phyloP scores from a whole-genome alignment of 2,329 filamentous ascomycete genomes.

The Fusarium keratoplasticum region DNA sequence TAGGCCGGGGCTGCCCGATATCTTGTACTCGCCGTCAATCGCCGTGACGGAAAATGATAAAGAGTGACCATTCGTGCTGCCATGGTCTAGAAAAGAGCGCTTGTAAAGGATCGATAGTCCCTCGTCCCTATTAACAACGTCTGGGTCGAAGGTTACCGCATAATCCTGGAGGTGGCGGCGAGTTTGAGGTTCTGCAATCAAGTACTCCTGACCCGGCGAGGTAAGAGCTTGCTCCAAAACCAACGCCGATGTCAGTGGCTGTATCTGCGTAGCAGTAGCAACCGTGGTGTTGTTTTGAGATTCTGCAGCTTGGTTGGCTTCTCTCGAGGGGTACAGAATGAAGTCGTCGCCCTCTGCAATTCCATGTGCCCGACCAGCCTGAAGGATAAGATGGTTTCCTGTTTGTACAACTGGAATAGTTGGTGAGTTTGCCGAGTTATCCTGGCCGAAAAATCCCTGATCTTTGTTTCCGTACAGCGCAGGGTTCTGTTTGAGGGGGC shows the following conservation, averaged over 20 bases:
- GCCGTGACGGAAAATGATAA: not conserved
- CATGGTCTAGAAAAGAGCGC: not conserved
- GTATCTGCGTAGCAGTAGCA: not conserved
- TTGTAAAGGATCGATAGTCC: not conserved
- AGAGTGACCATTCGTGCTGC: accelerated
- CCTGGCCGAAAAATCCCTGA: constrained; percentile 19
- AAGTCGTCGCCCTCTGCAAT: constrained; percentile 16
- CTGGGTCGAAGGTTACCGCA: not conserved
- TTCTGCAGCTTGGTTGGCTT: not conserved
- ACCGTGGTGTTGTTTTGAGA: not conserved
- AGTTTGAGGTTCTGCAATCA: not conserved
- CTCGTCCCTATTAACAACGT: not conserved
- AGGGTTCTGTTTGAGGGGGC: not conserved
- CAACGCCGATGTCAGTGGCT: not conserved
- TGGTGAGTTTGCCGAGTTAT: not conserved
- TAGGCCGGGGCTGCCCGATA: not conserved
- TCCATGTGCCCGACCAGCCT: constrained; percentile 19
- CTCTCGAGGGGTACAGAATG: not conserved
- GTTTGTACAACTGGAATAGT: not conserved
- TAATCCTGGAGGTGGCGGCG: not conserved
- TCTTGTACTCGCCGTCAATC: not conserved
- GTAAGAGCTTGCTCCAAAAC: not conserved
- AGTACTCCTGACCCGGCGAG: not conserved
- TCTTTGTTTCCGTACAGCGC: constrained; percentile 21
- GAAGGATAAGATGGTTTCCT: not conserved